Evolutionary conservation across 2,329 filamentous ascomycete genomes (phyloP), one percentile per base, ranked within the genome.

Genomic region (Aureobasidium sp.): DNA sequence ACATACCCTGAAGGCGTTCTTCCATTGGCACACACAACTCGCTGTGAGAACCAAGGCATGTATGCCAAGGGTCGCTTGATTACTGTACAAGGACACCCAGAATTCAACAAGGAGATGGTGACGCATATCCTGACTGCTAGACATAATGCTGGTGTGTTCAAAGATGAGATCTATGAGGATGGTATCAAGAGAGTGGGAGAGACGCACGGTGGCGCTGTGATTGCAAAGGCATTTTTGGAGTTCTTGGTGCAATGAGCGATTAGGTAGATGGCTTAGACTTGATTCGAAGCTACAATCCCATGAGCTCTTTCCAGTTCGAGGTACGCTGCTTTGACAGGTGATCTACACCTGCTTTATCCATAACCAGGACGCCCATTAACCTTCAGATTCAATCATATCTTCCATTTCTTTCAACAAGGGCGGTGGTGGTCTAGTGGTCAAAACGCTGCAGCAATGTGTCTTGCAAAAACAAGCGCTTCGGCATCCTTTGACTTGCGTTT

Each of bases 81-180:
- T 64, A 87, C 89, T 0, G 84, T 96, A 1, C 91, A 96, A 77
- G 91, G 90, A 6, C 91, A 96, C 73, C 91, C 91, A 0, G 91
- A 96, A 73, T 94, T 93, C 72, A 88, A 81, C 4, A 79, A 81
- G 63, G 81, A 85, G 17, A 91, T 95, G 66, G 83, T 91, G 68
- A 78, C 76, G 20, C 87, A 90, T 72, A 75, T 95, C 41, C 74
- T 93, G 61, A 79, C 82, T 64, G 76, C 81, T 64, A 81, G 91
- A 62, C 84, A 88, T 70, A 77, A 79, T 32, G 78, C 77, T 52
- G 90, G 89, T 0, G 79, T 94, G 26, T 88, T 96, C 66, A 76
- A 80, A 61, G 85, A 92, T 62, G 84, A 84, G 20, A 74, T 87
- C 64, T 93, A 84, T 67, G 75, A 84, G 62, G 87, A 90, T 67